Conservation (phyloP, 1,284 basidiomycete species). For the Moniliella sp. region DNA sequence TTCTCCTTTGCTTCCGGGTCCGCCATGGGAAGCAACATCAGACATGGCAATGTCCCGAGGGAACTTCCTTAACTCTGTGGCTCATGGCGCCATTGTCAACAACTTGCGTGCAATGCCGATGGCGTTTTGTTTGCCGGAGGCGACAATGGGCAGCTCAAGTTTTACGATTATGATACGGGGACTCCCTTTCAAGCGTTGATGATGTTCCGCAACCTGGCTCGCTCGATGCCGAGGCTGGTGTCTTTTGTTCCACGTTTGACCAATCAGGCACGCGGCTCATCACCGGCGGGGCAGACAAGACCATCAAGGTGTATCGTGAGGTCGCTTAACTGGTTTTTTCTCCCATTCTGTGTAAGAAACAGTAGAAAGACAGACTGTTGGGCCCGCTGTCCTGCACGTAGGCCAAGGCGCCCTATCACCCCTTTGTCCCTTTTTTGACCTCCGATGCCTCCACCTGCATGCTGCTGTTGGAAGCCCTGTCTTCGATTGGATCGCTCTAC, state of each 20-base stretch:
- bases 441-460: no score
- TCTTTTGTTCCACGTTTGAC: conserved; percentile 83
- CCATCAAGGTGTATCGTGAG: conserved; percentile 2
- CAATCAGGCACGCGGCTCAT: conserved; percentile 73
- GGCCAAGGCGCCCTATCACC: no score
- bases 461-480: no score
- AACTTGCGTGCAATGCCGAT: conserved; percentile 72
- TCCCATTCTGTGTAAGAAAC: no score
- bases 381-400: no score
- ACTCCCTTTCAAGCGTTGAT: conserved; percentile 81
- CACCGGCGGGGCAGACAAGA: conserved; percentile 93
- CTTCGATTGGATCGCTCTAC: no score
- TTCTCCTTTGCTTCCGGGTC: conserved; percentile 86
- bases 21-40: conserved; percentile 91
- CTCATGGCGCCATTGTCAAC: conserved; percentile 93
- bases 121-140: conserved; percentile 81
- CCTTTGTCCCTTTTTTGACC: no score
- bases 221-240: conserved; percentile 75
- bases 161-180: conserved; percentile 63
- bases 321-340: no score
- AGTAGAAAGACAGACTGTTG: no score
- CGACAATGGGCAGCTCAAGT: conserved; percentile 16
- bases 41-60: conserved; percentile 96
- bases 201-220: conserved; percentile 91
- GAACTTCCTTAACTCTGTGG: conserved; percentile 82